These are phyloP conservation scores for Juncus effusus DNA, from an alignment of 176 grass and related monocot genomes.

Conservation along the genomic window DNA sequence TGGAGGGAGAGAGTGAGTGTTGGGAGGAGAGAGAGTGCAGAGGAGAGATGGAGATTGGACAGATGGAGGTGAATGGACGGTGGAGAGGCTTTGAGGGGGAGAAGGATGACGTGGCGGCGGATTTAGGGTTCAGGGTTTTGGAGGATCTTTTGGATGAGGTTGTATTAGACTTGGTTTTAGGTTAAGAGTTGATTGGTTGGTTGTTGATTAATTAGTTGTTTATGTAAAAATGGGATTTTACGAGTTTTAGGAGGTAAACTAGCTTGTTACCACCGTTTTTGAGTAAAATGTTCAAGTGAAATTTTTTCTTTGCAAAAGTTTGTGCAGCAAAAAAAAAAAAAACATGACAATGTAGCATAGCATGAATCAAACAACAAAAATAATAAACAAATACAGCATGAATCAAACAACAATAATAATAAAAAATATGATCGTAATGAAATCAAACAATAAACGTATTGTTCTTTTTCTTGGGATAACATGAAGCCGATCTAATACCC, in stretches of 20 bases:
- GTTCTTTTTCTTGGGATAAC: too few relatives aligned
- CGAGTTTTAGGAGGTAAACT: background rate
- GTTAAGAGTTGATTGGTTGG: background rate
- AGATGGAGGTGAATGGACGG: constrained; percentile 45
- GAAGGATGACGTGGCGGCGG: constrained; percentile 14
- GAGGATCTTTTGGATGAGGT: constrained; percentile 50
- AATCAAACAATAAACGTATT: too few relatives aligned
- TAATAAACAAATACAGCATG: too few relatives aligned
- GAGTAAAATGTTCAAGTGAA: constrained; percentile 1
- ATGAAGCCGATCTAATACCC: too few relatives aligned
- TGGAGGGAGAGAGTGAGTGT: constrained; percentile 17
- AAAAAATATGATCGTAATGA: too few relatives aligned
- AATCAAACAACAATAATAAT: too few relatives aligned
- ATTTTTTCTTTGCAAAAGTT: background rate
- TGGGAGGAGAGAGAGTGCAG: constrained; percentile 2
- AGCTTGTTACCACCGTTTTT: constrained; percentile 17
- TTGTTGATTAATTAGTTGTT: background rate
- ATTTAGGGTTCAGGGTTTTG: constrained; percentile 41
- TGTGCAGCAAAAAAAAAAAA: background rate
- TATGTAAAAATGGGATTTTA: constrained; percentile 4
- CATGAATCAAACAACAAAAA: constrained; percentile 1
- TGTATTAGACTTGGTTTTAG: constrained; percentile 24
- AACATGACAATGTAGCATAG: background rate
- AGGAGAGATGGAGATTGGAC: constrained; percentile 22
- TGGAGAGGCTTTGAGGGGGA: constrained; percentile 56